Base-by-base conservation (phyloP, 371 early-diverging fungal species). In the Paramicrosporidium saccamoebae region DNA sequence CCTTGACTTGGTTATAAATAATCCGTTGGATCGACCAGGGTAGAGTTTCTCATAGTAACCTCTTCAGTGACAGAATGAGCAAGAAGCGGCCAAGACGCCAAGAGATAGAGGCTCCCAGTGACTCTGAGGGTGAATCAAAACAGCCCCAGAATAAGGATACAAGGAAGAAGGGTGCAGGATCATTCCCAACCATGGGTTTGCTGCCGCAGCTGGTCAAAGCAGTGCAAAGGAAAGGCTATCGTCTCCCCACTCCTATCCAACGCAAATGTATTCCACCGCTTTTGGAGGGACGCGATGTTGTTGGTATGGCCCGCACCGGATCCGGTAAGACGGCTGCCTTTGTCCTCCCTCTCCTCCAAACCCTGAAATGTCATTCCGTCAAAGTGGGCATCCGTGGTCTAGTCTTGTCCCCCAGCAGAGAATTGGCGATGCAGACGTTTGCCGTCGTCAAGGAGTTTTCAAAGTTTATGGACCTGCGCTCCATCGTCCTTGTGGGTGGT, bases 301-400 rank as follows among this genome's bases (percentile, higher is more conserved):
- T 95, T 1, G 96, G 72, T 28, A 81, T 94, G 75, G 92, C 95
- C 3, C 57, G 86, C 17, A 98, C 96, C 0, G 96, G 97, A 35
- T 77, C 79, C 16, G 98, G 96, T 22, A 95, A 96, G 39, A 94
- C 94, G 0, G 79, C 95, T 2, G 81, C 95, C 0, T 96, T 90
- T 44, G 31, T 86, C 30, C 69, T 95, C 25, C 96, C 95, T 2
- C 54, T 96, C 44, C 29, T 95, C 17, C n/a, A n/a, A 18, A 18
- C 18, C 18, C 6, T n/a, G 7, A 7, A 18, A 6, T n/a, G 6
- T 21, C 3, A 11, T 21, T 3, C 3, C 21, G 20, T 4, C 17
- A 21, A 35, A 30, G 58, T 66, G 12, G 92, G 92, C 21, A 64
- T 68, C 3, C 58, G 90, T 15, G 81, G 55, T 2, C 43, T 90